Evolutionary conservation across 805 yeast genomes (phyloP).

Genomic region (Zygosaccharomyces pseudorouxii): DNA sequence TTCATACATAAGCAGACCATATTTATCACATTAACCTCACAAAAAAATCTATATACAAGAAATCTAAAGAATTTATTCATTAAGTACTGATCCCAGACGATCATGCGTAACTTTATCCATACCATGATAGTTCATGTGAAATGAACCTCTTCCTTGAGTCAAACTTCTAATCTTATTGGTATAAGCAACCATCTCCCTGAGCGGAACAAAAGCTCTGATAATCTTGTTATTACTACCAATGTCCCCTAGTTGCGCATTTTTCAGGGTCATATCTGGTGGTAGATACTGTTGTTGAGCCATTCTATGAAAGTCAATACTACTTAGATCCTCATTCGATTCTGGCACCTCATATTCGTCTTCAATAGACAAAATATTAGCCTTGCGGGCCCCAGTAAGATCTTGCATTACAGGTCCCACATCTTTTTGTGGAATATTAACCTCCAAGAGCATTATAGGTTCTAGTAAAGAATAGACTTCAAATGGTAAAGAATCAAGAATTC

Average conservation of each 20-base stretch:
- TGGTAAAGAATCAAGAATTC: slow-evolving; percentile 32
- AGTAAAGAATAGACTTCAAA: slow-evolving; percentile 47
- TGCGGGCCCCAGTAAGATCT: slow-evolving; percentile 74
- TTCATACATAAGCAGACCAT: slow-evolving; percentile 9
- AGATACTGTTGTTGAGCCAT: slow-evolving; percentile 61
- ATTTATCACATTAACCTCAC: background rate
- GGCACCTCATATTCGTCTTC: slow-evolving; percentile 49
- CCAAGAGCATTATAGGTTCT: slow-evolving; percentile 85
- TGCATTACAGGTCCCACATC: slow-evolving; percentile 80
- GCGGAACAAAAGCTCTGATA: slow-evolving; percentile 76
- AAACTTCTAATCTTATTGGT: slow-evolving; percentile 69
- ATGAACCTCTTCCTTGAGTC: slow-evolving; percentile 86
- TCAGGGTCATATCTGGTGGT: slow-evolving; percentile 67
- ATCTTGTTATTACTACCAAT: slow-evolving; percentile 37
- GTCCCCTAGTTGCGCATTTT: slow-evolving; percentile 16
- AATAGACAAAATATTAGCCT: slow-evolving; percentile 67
- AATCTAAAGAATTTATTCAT: slow-evolving; percentile 4
- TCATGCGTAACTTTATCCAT: slow-evolving; percentile 64
- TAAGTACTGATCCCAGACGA: slow-evolving; percentile 37
- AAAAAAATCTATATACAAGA: background rate
- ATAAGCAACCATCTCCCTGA: slow-evolving; percentile 88
- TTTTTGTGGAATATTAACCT: slow-evolving; percentile 60
- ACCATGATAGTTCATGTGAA: slow-evolving; percentile 70
- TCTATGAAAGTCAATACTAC: slow-evolving; percentile 44
- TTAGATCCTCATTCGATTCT: slow-evolving; percentile 29